Evolutionary conservation across 768 basidiomycete genomes (phyloP), one percentile per base, ranked within the genome.

Genomic region (Suillus discolor): DNA sequence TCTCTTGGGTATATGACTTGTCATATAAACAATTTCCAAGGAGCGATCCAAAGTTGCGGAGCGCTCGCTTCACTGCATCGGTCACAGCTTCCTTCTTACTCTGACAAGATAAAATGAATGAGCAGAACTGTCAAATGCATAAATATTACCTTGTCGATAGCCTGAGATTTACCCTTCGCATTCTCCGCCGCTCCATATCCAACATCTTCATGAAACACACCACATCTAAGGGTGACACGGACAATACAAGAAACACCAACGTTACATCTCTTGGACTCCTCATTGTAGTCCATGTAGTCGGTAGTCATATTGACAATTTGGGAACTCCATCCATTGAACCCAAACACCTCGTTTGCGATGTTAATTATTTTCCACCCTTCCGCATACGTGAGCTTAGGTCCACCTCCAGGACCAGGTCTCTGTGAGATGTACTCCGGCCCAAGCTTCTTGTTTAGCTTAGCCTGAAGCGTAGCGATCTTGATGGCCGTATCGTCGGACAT

Each of bases 311-410:
- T 92, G 67, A 92, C 85, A 57, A 97, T 82, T 57, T 77, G 90
- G 2, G 93, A 92, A 67, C 90, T 92, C 96, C 95, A 96, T 31
- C 96, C 97, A 68, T 99, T 94, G 82, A 95, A 98, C 1, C 97
- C 97, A 78, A 99, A 99, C 51, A 99, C 92, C 69, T 99, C 97
- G 75, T 99, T 99, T 2, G 97, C 97, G 28, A 99, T 84, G 73
- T 96, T 97, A 77, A 99, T 97, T 44, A 96, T 90, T 79, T 94
- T 96, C 97, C 97, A 99, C 0, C 97, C 97, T 74, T 99, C 97
- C 1, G 92, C 91, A 73, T 99, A 98, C 18, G 91, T 96, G 55
- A 99, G 80, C 76, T 96, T 97, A 18, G 86, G 85, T 4, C 92
- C 93, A 49, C 91, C 92, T 20, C 90, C 91, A 2, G 93, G 94